A percentile compares a stretch with the other conserved stretches of the same genome.
These are phyloP conservation scores for Penicillium thymicola DNA, from an alignment of 2,329 filamentous ascomycete species.

Conservation along the genomic window DNA sequence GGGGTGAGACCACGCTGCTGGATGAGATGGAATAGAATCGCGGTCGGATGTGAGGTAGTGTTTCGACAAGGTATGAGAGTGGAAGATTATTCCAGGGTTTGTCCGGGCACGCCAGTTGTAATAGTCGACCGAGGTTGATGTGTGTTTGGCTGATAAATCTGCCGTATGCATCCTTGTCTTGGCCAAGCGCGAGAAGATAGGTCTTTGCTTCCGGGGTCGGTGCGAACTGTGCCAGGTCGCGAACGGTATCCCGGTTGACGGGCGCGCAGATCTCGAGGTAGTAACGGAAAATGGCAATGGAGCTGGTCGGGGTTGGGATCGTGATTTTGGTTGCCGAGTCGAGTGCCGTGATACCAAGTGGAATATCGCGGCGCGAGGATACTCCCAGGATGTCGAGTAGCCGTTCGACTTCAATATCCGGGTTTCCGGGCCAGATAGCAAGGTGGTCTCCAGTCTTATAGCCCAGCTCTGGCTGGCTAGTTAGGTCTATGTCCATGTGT, in stretches of 20 bases:
- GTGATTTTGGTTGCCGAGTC: conserved; percentile 76
- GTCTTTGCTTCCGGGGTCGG: conserved; percentile 71
- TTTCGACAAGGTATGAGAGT: conserved; percentile 85
- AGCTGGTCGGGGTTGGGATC: conserved; percentile 86
- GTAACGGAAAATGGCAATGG: conserved; percentile 79
- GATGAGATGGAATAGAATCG: conserved; percentile 97
- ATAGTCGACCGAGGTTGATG: conserved; percentile 57
- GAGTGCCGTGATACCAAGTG: conserved; percentile 54
- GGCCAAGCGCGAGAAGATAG: conserved; percentile 76
- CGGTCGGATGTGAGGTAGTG: conserved; percentile 80
- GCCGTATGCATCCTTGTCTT: conserved; percentile 83
- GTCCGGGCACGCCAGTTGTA: conserved; percentile 61
- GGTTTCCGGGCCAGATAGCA: conserved; percentile 86
- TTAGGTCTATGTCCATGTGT: conserved; percentile 84
- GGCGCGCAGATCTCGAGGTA: conserved; percentile 90
- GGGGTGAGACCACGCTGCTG: conserved; percentile 46
- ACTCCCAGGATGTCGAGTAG: conserved; percentile 72
- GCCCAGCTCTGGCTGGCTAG: conserved; percentile 69
- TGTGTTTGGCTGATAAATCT: conserved; percentile 69
- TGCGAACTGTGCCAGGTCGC: conserved; percentile 76
- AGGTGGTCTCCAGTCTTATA: conserved; percentile 94
- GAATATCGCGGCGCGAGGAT: conserved; percentile 25
- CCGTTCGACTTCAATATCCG: conserved; percentile 78
- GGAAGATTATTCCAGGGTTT: conserved; percentile 74
- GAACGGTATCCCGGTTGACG: conserved; percentile 86